These are phyloP conservation scores for Basipetospora chlamydospora DNA, from an alignment of 2,329 filamentous ascomycete species.

Conservation along the genomic window DNA sequence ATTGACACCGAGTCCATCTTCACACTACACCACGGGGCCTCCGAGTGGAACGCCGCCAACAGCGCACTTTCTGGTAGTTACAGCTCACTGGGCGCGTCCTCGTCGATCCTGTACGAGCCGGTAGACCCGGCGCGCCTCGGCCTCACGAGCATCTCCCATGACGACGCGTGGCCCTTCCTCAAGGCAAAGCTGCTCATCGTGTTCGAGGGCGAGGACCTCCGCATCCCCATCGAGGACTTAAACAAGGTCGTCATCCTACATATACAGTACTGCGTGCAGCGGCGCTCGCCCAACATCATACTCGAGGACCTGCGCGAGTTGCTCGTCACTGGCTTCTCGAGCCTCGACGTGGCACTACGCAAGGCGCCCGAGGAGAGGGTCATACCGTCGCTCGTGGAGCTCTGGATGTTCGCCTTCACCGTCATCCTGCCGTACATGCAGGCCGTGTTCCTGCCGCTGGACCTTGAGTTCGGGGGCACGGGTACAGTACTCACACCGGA, in stretches of 20 bases:
- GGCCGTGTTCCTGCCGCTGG: conserved; percentile 83
- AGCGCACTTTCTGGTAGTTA: conserved; percentile 13
- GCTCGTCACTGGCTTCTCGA: conserved; percentile 67
- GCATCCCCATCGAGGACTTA: conserved; percentile 70
- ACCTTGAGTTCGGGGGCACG: conserved; percentile 79
- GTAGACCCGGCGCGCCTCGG: conserved; percentile 44
- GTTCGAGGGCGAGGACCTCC: conserved; percentile 68
- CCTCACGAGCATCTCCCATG: conserved; percentile 53
- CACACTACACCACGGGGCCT: too few species aligned
- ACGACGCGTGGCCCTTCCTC: conserved; percentile 72
- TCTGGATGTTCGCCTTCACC: conserved; percentile 90
- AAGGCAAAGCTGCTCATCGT: conserved; percentile 63
- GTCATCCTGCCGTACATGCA: conserved; percentile 86
- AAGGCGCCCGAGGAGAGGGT: conserved; percentile 71
- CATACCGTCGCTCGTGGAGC: conserved; percentile 79
- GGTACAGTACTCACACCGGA: conserved; percentile 65
- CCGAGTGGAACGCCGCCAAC: too few species aligned
- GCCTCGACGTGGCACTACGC: conserved; percentile 69
- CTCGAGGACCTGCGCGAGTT: conserved; percentile 66
- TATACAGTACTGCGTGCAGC: conserved; percentile 63
- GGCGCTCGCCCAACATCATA: conserved; percentile 53
- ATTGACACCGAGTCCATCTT: conserved; percentile 37
- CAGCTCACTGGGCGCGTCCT: not conserved
- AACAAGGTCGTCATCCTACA: conserved; percentile 69
- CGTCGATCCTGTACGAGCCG: conserved; percentile 33